Base-by-base conservation (phyloP, 2,329 filamentous ascomycete species). In the Chrysosphaeria jannelii region DNA sequence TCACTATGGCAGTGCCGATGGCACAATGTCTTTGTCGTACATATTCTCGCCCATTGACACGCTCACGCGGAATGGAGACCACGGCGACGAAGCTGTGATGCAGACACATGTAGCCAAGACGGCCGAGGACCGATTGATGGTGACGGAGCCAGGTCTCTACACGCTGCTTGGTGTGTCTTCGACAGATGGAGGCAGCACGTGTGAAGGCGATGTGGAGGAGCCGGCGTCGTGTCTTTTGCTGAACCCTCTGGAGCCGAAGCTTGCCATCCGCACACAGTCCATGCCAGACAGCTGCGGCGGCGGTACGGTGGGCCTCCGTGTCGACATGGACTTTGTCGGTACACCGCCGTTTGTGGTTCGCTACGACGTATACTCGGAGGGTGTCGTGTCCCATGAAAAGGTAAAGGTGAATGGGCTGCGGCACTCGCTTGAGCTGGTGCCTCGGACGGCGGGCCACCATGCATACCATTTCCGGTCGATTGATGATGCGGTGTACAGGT, bases 251-350 rank as follows among this genome's bases (percentile, higher is more conserved):
- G 68, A 90, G 43, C 85, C 85, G 7, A 62, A 68, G 26, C 42
- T 97, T 27, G 52, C 60, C 4, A 50, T 97, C 23, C 57, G 57
- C 15, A 55, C 64, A 5, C 71, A 89, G 34, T 68, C 78, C 30
- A 78, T 97, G 20, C 71, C 75, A 24, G 85, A 97, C 42, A 89
- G 88, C 39, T 97, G 85, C 40, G 81, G 79, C 17, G 78, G 79
- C 22, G 90, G 78, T 37, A 76, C 85, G 0, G 74, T 97, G 30
- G 85, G 85, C 19, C 56, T 97, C 25, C 61, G 70, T 8, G 74
- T 97, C 20, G 71, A 85, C 36, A 48, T 97, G 23, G 78, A 93
- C 39, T 53, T 97, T 19, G 70, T 81, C 14, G 85, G 85, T 29
- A 89, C 78, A 0, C 81, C 88, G 21, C 81, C 81, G 2, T 97